These are phyloP conservation scores for Colletotrichum godetiae DNA, from an alignment of 2,329 filamentous ascomycete species.

Conservation along the genomic window DNA sequence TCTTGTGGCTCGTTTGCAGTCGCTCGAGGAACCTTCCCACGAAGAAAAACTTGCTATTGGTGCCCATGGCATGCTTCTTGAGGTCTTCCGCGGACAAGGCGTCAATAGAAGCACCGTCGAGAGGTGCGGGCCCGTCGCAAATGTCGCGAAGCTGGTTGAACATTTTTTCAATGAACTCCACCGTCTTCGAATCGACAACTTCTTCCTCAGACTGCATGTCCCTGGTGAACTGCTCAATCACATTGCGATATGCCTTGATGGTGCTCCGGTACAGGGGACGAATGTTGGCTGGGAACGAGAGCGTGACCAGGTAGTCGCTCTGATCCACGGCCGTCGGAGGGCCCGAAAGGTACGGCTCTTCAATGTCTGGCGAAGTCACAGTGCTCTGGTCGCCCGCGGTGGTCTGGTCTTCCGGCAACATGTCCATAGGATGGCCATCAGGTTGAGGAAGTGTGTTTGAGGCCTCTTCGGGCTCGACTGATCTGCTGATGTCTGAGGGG, in stretches of 20 bases:
- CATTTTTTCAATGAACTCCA: slow-evolving; percentile 62
- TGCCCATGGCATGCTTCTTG: slow-evolving; percentile 65
- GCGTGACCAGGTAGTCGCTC: slow-evolving; percentile 63
- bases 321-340: slow-evolving; percentile 37
- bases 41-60: slow-evolving; percentile 71
- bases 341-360: slow-evolving; percentile 24
- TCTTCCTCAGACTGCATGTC: slow-evolving; percentile 20
- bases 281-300: slow-evolving; percentile 66
- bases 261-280: slow-evolving; percentile 64
- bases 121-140: slow-evolving; percentile 67
- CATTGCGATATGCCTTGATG: slow-evolving; percentile 54
- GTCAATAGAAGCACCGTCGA: slow-evolving; percentile 55
- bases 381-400: slow-evolving; percentile 21
- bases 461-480: slow-evolving; percentile 39
- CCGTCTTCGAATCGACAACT: slow-evolving; percentile 40
- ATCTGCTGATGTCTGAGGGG: slow-evolving; percentile 51
- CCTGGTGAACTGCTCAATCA: slow-evolving; percentile 58
- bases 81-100: slow-evolving; percentile 52
- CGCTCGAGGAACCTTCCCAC: slow-evolving; percentile 64
- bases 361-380: slow-evolving; percentile 23
- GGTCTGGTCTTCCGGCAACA: slow-evolving; percentile 22
- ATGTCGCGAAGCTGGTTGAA: slow-evolving; percentile 63
- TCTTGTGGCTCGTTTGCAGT: slow-evolving; percentile 55
- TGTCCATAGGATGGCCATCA: slow-evolving; percentile 18
- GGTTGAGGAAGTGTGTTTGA: slow-evolving; percentile 29